Evolutionary conservation across 148 eudicot genomes (phyloP).

Genomic region (Rhododendron simsii): DNA sequence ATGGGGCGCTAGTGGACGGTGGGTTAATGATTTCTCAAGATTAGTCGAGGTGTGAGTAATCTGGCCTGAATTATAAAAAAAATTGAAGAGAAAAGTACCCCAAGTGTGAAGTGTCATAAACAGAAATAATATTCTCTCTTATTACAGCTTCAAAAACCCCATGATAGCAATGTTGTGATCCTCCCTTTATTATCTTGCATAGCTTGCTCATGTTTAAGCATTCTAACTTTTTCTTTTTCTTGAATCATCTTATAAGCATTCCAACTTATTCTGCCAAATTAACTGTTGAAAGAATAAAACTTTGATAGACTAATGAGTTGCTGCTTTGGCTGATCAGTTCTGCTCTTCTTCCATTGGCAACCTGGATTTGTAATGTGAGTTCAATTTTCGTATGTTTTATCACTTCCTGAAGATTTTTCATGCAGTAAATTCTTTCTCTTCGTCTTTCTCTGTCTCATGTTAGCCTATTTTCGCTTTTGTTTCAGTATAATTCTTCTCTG

Average conservation of each 20-base stretch:
- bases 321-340: constrained; percentile 47
- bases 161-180: neutral
- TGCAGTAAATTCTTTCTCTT: neutral
- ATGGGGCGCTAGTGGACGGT: too few relatives aligned
- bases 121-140: neutral
- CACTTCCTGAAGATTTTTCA: neutral
- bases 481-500: constrained; percentile 47
- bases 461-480: neutral
- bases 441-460: neutral
- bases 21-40: too few relatives aligned
- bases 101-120: neutral
- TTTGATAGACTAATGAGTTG: constrained; percentile 33
- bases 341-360: constrained; percentile 58
- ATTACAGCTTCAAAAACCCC: neutral
- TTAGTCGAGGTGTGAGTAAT: too few relatives aligned
- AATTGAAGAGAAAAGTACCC: neutral
- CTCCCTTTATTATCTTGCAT: neutral
- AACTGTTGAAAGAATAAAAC: neutral
- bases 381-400: neutral
- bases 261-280: neutral
- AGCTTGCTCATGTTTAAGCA: neutral
- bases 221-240: neutral
- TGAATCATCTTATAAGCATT: neutral
- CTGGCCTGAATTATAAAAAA: too few relatives aligned
- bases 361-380: constrained; percentile 67